Evolutionary conservation across 2,329 filamentous ascomycete species (phyloP).

Genomic region (Microdochium trichocladiopsis): DNA sequence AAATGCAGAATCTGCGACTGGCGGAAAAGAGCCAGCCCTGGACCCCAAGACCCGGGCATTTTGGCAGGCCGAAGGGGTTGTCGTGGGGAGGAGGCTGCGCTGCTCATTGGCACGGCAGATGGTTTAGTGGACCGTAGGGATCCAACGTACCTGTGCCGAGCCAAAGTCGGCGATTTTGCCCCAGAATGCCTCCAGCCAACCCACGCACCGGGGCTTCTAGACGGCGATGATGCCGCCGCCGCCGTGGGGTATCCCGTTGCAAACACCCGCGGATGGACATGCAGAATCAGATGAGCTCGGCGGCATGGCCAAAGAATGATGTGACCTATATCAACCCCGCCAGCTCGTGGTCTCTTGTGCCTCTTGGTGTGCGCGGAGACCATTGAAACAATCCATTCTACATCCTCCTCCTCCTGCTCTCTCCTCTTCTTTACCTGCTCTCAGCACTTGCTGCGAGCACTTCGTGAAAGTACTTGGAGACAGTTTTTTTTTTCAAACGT

Average conservation of each 20-base stretch:
- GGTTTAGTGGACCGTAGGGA: background rate
- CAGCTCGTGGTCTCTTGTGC: too few relatives aligned
- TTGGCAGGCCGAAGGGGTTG: too few relatives aligned
- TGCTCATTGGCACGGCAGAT: background rate
- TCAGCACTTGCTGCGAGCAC: too few relatives aligned
- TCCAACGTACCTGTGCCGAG: background rate
- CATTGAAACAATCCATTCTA: too few relatives aligned
- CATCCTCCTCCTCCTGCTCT: background rate
- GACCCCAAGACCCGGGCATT: too few relatives aligned
- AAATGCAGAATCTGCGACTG: too few relatives aligned
- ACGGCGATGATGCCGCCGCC: background rate
- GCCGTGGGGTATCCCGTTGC: too few relatives aligned
- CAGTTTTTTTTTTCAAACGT: background rate
- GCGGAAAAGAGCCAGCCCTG: too few relatives aligned
- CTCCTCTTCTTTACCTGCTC: too few relatives aligned
- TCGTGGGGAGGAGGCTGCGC: background rate
- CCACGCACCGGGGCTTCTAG: background rate
- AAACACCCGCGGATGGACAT: background rate
- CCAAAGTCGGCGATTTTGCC: constrained; percentile 3
- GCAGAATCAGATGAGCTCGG: background rate
- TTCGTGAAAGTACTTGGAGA: too few relatives aligned
- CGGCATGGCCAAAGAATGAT: constrained; percentile 1
- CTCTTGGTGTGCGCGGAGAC: too few relatives aligned
- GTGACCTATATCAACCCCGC: background rate
- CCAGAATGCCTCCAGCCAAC: background rate